Percentiles rank a stretch among this genome's conserved stretches.
Evolutionary conservation across 2,329 filamentous ascomycete genomes (phyloP).

Genomic region (Alternaria infectoria): DNA sequence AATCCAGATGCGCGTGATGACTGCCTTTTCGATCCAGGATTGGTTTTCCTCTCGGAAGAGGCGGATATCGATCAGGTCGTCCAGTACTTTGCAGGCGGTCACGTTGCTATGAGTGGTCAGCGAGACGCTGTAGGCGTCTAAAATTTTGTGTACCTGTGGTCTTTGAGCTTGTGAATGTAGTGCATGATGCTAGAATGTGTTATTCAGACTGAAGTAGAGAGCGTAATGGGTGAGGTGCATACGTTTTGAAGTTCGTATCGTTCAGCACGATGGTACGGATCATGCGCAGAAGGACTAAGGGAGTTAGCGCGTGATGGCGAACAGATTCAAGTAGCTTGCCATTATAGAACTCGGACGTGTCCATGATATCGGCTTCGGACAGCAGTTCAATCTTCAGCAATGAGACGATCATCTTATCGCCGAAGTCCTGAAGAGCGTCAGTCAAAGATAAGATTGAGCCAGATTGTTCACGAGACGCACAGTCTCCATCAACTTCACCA

Average conservation of each 20-base stretch:
- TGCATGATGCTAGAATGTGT: conserved; percentile 60
- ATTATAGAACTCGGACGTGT: conserved; percentile 50
- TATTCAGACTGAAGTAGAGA: not conserved
- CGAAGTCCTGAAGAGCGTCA: conserved; percentile 55
- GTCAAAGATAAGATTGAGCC: not conserved
- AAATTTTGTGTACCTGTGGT: conserved; percentile 31
- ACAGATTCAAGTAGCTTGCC: conserved; percentile 32
- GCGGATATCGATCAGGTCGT: conserved; percentile 67
- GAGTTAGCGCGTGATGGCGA: conserved; percentile 11
- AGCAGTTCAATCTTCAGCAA: conserved; percentile 74
- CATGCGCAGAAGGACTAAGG: conserved; percentile 65
- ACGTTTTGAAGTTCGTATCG: conserved; percentile 68
- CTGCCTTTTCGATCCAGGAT: conserved; percentile 71
- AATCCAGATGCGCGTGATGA: conserved; percentile 74
- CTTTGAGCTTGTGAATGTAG: conserved; percentile 69
- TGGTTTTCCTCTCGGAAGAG: conserved; percentile 58
- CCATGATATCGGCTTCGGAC: conserved; percentile 48
- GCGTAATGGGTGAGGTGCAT: conserved; percentile 14
- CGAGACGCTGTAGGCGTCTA: not conserved
- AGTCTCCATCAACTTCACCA: conserved; percentile 68
- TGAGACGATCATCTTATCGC: conserved; percentile 68
- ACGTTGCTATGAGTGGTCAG: conserved; percentile 36
- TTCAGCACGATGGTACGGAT: conserved; percentile 66
- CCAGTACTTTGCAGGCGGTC: conserved; percentile 59
- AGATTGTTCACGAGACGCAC: conserved; percentile 15